Evolutionary conservation across 2,329 filamentous ascomycete species (phyloP).

Genomic region (Fusarium cicatricum): DNA sequence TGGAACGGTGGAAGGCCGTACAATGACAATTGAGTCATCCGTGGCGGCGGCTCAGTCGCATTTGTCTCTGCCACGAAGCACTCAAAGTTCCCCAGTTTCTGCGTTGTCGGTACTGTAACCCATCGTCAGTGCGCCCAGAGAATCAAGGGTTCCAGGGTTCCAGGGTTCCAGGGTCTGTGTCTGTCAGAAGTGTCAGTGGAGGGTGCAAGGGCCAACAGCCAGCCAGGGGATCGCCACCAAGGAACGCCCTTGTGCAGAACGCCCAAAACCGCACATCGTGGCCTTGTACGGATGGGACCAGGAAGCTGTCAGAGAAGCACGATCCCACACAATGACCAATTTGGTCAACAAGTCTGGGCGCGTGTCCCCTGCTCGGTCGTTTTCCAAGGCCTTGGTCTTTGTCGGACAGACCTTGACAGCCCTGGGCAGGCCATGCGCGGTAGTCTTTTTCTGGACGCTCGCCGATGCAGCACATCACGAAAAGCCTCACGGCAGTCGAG

Average conservation of each 20-base stretch:
- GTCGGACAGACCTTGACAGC: slow-evolving; percentile 5
- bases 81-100: slow-evolving; percentile 22
- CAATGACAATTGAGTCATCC: slow-evolving; percentile 22
- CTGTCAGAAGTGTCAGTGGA: neutral
- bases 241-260: slow-evolving; percentile 8
- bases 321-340: slow-evolving; percentile 28
- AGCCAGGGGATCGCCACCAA: slow-evolving; percentile 19
- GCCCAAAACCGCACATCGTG: slow-evolving; percentile 25
- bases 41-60: slow-evolving; percentile 33
- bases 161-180: slow-evolving; percentile 7
- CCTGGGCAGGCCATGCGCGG: neutral
- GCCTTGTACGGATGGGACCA: slow-evolving; percentile 30
- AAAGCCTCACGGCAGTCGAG: slow-evolving; percentile 2
- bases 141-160: slow-evolving; percentile 13
- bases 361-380: slow-evolving; percentile 16
- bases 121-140: too few species aligned
- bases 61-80: slow-evolving; percentile 28
- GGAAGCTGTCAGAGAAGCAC: slow-evolving; percentile 25
- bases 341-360: slow-evolving; percentile 10
- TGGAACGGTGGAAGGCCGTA: slow-evolving; percentile 25
- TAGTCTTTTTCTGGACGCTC: neutral
- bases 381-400: neutral
- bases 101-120: slow-evolving; percentile 26
- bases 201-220: slow-evolving; percentile 19
- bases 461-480: slow-evolving; percentile 3